Evolutionary conservation across 78 protist genomes (phyloP).

Genomic region (Tieghemostelium lacteum): DNA sequence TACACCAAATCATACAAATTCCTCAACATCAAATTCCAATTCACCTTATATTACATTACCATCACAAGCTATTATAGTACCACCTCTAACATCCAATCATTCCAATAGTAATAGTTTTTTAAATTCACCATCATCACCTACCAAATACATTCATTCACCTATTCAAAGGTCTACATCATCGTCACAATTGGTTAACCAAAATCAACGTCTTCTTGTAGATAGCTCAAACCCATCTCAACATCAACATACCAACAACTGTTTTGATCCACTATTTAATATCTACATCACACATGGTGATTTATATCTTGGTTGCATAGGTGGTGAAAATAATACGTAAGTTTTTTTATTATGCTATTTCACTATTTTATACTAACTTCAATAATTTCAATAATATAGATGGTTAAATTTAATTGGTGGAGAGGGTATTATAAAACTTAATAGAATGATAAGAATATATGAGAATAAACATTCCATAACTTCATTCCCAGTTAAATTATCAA

Average conservation of each 20-base stretch:
- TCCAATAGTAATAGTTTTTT: background rate
- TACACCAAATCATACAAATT: too few species aligned
- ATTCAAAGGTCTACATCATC: conserved; percentile 1
- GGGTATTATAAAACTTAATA: conserved; percentile 5
- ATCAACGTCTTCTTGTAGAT: background rate
- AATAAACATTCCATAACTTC: background rate
- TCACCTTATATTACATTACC: background rate
- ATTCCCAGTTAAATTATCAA: conserved; percentile 35
- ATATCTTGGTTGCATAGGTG: conserved; percentile 41
- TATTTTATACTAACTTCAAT: background rate
- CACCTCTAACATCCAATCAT: background rate
- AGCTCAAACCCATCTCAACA: conserved; percentile 5
- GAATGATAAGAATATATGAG: conserved; percentile 25
- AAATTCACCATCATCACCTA: background rate
- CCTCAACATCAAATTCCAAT: background rate
- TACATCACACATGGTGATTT: conserved; percentile 31
- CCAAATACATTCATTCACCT: background rate
- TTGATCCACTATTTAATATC: conserved; percentile 57
- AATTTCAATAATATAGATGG: background rate
- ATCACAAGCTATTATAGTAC: background rate
- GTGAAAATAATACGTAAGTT: conserved; percentile 47
- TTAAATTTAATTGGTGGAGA: conserved; percentile 27
- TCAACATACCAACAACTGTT: background rate
- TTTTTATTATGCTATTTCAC: background rate
- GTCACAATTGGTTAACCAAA: background rate